phyloP scores from a whole-genome alignment of 139 green algal species.

The Chlorella vulgaris region DNA sequence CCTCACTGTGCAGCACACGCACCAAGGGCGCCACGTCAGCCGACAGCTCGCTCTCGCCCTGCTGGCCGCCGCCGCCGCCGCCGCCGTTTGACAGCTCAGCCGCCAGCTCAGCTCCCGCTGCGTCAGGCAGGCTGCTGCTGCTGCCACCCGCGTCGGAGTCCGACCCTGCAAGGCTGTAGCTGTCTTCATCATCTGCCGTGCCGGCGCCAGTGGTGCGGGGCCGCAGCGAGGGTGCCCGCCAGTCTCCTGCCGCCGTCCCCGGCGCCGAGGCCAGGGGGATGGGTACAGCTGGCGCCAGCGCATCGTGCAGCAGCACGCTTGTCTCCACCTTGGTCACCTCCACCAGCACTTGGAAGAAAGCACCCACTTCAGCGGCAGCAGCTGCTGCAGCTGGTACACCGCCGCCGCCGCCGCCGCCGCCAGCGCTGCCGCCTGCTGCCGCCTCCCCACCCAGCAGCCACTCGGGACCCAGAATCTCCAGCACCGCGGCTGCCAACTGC shows the following conservation, averaged over 20 bases:
- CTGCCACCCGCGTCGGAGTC: too few relatives aligned
- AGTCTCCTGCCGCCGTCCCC: background rate
- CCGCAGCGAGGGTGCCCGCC: background rate
- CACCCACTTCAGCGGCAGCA: background rate
- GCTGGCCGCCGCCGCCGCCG: background rate
- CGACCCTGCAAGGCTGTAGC: background rate
- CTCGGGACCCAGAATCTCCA: constrained; percentile 40
- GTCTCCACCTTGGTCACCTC: constrained; percentile 59
- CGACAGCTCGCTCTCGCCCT: background rate
- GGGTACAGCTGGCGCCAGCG: constrained; percentile 33
- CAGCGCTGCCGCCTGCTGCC: background rate
- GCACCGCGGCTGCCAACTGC: constrained; percentile 54
- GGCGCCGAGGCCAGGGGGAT: constrained; percentile 15
- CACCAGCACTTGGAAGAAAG: constrained; percentile 58
- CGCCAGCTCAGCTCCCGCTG: constrained; percentile 14
- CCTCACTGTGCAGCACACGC: constrained; percentile 20
- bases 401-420: background rate
- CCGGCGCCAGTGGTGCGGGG: background rate
- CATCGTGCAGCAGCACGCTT: constrained; percentile 59
- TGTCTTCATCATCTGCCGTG: constrained; percentile 21
- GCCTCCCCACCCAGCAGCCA: constrained; percentile 56
- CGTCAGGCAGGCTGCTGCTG: background rate
- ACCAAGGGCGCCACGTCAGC: constrained; percentile 19
- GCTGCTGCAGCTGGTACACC: background rate
- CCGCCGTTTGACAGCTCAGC: constrained; percentile 27